Evolutionary conservation across 306 rosid species (phyloP).

Genomic region (Datisca glomerata): DNA sequence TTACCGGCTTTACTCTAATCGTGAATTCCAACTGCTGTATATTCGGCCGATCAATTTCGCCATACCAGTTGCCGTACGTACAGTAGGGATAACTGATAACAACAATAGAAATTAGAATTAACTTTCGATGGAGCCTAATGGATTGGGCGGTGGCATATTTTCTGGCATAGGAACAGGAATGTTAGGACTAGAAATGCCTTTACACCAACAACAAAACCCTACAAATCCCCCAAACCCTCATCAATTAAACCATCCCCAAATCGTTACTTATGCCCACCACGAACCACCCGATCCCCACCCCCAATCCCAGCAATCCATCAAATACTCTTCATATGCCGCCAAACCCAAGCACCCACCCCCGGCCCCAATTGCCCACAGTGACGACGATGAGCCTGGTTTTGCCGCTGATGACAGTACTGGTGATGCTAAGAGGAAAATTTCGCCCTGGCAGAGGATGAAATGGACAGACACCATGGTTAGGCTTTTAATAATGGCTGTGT

Average conservation of each 20-base stretch:
- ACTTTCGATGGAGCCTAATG: conserved; percentile 50
- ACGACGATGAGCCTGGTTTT: conserved; percentile 56
- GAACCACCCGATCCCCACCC: conserved; percentile 34
- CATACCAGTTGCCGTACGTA: background rate
- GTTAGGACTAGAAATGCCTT: conserved; percentile 48
- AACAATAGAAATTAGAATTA: background rate
- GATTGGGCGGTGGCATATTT: conserved; percentile 45
- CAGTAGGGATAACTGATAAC: background rate
- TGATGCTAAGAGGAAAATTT: conserved; percentile 50
- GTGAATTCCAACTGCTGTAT: too few species aligned
- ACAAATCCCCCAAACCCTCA: conserved; percentile 36
- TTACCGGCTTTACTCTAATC: too few species aligned
- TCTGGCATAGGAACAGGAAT: conserved; percentile 42
- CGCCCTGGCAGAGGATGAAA: conserved; percentile 98
- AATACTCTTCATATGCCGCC: conserved; percentile 22
- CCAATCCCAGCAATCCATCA: conserved; percentile 27
- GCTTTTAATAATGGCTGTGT: conserved; percentile 81
- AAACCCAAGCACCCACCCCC: conserved; percentile 26
- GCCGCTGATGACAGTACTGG: conserved; percentile 32
- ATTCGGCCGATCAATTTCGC: background rate
- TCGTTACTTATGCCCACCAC: conserved; percentile 35
- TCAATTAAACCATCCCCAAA: conserved; percentile 30
- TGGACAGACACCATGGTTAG: conserved; percentile 89
- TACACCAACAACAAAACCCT: conserved; percentile 37
- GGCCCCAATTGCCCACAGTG: conserved; percentile 33